Percentiles rank a stretch among this genome's conserved stretches.
These are phyloP conservation scores for Biscogniauxia mediterranea DNA, from an alignment of 2,329 filamentous ascomycete species.

Conservation along the genomic window DNA sequence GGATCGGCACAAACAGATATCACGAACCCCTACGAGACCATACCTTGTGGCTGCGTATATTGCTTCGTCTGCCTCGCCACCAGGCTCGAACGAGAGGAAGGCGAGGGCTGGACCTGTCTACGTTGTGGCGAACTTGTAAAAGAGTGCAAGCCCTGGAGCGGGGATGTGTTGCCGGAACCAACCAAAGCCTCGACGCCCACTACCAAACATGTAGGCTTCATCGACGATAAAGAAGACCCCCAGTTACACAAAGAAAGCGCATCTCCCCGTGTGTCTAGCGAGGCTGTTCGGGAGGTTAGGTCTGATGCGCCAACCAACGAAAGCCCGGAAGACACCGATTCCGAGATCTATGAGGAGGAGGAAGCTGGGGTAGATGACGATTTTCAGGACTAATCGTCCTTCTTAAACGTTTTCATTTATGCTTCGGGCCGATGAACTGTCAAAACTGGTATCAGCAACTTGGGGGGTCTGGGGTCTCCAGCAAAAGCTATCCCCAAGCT, in stretches of 20 bases:
- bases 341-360: slow-evolving; percentile 34
- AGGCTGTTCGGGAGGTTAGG: slow-evolving; percentile 12
- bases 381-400: slow-evolving; percentile 25
- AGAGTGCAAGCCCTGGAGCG: slow-evolving; percentile 86
- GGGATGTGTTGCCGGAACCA: slow-evolving; percentile 72
- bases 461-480: not conserved
- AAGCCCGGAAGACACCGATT: slow-evolving; percentile 27
- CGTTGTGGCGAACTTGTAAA: slow-evolving; percentile 82
- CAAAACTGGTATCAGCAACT: not conserved
- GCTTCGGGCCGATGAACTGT: not conserved
- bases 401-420: not conserved
- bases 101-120: slow-evolving; percentile 89
- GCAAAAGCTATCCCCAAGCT: not conserved
- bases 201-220: slow-evolving; percentile 62
- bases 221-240: slow-evolving; percentile 45
- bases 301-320: slow-evolving; percentile 6
- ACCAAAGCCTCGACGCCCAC: slow-evolving; percentile 37
- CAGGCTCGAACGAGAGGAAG: slow-evolving; percentile 85
- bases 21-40: slow-evolving; percentile 91
- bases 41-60: slow-evolving; percentile 88
- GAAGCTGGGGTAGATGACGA: slow-evolving; percentile 30
- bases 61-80: slow-evolving; percentile 96
- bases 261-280: slow-evolving; percentile 20
- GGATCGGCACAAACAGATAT: slow-evolving; percentile 90
- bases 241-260: slow-evolving; percentile 25